Percentiles rank a stretch among this genome's conserved stretches.
These are phyloP conservation scores for Juncus inflexus DNA, from an alignment of 176 grass and related monocot genomes.

Conservation along the genomic window DNA sequence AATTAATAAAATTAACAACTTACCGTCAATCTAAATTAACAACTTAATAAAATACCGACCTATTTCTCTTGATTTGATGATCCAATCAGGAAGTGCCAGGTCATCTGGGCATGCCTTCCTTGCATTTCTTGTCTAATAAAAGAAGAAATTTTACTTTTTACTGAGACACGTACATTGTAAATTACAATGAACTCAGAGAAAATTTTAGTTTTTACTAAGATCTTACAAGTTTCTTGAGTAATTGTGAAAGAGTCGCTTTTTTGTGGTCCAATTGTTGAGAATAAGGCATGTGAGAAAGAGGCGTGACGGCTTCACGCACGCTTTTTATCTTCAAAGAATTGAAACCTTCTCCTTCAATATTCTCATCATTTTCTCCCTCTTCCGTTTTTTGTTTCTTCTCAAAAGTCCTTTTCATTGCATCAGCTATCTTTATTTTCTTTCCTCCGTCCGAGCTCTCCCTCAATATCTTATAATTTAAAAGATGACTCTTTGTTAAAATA, in stretches of 20 bases:
- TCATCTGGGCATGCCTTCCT: conserved; percentile 87
- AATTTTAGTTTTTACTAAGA: conserved; percentile 8
- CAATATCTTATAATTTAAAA: conserved; percentile 37
- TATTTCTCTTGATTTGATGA: conserved; percentile 66
- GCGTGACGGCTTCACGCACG: conserved; percentile 70
- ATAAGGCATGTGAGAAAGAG: conserved; percentile 81
- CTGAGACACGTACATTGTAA: background rate
- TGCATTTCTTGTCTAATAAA: conserved; percentile 84
- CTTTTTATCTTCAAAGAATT: conserved; percentile 45
- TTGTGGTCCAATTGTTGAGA: conserved; percentile 87
- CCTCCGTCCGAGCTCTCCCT: conserved; percentile 55
- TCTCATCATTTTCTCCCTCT: conserved; percentile 31
- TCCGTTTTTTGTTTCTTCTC: conserved; percentile 35
- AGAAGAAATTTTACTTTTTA: conserved; percentile 3
- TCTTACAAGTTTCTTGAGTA: conserved; percentile 83
- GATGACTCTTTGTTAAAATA: background rate
- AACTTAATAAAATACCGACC: conserved; percentile 32
- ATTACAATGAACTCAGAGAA: background rate
- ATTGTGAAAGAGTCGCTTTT: conserved; percentile 55
- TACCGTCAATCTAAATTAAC: background rate
- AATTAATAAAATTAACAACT: conserved; percentile 1
- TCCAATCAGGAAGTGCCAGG: conserved; percentile 80
- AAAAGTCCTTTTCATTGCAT: conserved; percentile 69
- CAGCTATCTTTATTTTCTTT: conserved; percentile 80
- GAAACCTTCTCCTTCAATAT: conserved; percentile 34